Evolutionary conservation across 495 filamentous ascomycete species (phyloP), one percentile per base, ranked within the genome.

Genomic region (Neurospora sp.): DNA sequence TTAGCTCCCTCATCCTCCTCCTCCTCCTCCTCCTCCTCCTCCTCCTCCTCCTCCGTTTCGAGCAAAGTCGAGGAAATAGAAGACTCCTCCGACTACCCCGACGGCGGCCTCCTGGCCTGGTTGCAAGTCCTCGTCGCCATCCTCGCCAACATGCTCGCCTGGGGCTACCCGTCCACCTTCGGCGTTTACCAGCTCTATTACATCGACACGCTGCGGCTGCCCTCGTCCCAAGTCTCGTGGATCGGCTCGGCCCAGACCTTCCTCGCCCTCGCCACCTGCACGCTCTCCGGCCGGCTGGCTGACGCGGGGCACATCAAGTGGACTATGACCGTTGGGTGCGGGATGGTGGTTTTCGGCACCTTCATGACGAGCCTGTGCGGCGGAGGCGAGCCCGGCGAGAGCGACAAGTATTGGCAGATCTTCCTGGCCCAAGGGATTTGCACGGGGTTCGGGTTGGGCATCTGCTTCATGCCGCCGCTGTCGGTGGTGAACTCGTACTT

Each of bases 131-230:
- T 84, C 27, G 82, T 82, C 4, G 79, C 79, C 10, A 73, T 77
- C 38, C 78, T 85, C 16, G 77, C 83, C 76, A 83, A 83, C 77
- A 78, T 81, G 40, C 75, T 85, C 74, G 77, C 82, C 8, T 84
- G 84, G 79, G 84, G 84, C 71, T 82, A 81, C 69, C 80, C 82
- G 10, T 73, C 82, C 8, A 77, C 82, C 3, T 86, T 85, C 70
- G 84, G 84, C 31, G 81, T 86, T 35, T 86, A 81, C 42, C 84
- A 86, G 77, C 81, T 84, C 10, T 80, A 85, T 77, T 86, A 86
- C 75, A 76, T 78, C n/a, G 79, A 84, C 75, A 82, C 82, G 0
- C 78, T 86, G 42, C 72, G 77, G 16, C 78, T 85, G 3, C 82
- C 84, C 16, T 75, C 82, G 9, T 73, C 82, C 4, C 79, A 83